phyloP scores from a whole-genome alignment of 2,329 filamentous ascomycete genomes.

The Periconia digitata region DNA sequence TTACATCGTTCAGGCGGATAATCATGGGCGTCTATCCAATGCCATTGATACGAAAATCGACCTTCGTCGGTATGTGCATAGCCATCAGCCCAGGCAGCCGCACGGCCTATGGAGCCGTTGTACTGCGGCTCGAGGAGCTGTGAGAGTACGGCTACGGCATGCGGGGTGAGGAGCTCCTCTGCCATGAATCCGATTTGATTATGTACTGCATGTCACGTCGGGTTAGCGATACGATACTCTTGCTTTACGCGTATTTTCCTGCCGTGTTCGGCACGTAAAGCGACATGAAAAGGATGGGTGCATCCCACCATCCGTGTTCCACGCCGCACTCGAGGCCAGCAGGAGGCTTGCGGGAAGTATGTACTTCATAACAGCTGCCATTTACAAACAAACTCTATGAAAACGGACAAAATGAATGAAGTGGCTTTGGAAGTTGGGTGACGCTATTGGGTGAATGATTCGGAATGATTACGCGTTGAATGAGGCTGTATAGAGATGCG shows the following conservation, averaged over 20 bases:
- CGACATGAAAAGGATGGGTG: not conserved
- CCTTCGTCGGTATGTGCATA: constrained; percentile 43
- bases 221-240: no score
- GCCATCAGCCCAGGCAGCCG: constrained; percentile 45
- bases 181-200: constrained; percentile 47
- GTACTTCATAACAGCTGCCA: not conserved
- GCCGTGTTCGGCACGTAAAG: not conserved
- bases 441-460: no score
- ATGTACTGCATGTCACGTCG: constrained; percentile 34
- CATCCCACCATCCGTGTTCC: constrained; percentile 40
- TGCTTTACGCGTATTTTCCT: no score
- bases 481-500: no score
- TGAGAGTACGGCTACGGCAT: constrained; percentile 33
- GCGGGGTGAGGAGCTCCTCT: constrained; percentile 37
- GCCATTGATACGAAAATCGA: constrained; percentile 47
- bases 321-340: constrained; percentile 21
- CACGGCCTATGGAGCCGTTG: constrained; percentile 42
- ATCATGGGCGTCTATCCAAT: constrained; percentile 45
- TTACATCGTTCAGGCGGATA: constrained; percentile 36
- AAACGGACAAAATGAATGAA: no score
- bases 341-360: constrained; percentile 12
- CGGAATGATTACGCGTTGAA: no score
- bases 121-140: constrained; percentile 45
- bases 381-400: no score
- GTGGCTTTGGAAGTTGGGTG: no score